Evolutionary conservation across 805 yeast species (phyloP).

Genomic region (Schwanniomyces vanrijiae): DNA sequence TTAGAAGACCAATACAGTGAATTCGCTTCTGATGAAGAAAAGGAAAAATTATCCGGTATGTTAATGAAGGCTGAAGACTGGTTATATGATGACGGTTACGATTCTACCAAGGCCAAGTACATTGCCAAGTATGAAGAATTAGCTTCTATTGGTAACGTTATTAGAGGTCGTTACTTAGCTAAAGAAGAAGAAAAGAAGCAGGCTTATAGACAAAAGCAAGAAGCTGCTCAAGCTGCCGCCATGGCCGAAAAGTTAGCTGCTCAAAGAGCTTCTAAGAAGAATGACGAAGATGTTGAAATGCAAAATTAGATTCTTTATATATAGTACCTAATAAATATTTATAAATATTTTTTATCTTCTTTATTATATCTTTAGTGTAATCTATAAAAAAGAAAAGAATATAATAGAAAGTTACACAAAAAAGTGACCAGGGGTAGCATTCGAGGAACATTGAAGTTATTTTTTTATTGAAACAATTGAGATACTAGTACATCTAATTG

Average conservation of each 20-base stretch:
- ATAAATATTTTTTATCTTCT: neutral
- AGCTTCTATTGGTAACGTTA: slow-evolving; percentile 90
- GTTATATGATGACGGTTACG: slow-evolving; percentile 97
- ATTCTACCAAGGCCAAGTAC: slow-evolving; percentile 93
- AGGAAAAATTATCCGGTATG: slow-evolving; percentile 69
- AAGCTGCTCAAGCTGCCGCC: slow-evolving; percentile 79
- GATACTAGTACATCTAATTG: neutral
- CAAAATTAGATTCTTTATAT: slow-evolving; percentile 14
- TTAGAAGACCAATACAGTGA: slow-evolving; percentile 86
- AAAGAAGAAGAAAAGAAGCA: slow-evolving; percentile 95
- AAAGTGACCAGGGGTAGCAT: neutral
- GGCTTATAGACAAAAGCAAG: slow-evolving; percentile 81
- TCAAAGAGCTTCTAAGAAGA: slow-evolving; percentile 52
- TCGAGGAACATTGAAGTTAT: neutral
- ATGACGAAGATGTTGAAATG: slow-evolving; percentile 33
- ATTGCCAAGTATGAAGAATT: slow-evolving; percentile 97
- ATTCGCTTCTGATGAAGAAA: slow-evolving; percentile 91
- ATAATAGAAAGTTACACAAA: slow-evolving; percentile 1
- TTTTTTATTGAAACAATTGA: neutral
- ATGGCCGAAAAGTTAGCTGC: slow-evolving; percentile 84
- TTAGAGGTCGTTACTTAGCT: slow-evolving; percentile 91
- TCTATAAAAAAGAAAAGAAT: neutral
- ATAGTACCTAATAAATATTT: neutral
- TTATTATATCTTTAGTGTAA: neutral
- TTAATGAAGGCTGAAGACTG: slow-evolving; percentile 92